Evolutionary conservation across 2,329 filamentous ascomycete genomes (phyloP).

Genomic region (Coniosporium tulheliwenetii): DNA sequence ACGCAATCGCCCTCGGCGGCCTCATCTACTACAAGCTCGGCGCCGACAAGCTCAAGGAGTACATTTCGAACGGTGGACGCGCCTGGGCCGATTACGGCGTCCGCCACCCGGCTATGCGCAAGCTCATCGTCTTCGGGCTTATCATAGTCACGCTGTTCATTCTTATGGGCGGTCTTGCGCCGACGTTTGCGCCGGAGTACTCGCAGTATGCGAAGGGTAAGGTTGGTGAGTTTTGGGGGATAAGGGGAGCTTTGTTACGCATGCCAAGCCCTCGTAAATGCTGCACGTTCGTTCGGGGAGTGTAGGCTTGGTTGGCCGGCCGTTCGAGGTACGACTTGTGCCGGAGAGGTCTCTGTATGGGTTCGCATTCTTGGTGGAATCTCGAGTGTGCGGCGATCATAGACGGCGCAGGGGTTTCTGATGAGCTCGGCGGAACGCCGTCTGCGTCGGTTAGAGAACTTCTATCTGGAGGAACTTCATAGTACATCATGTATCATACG

Average conservation of each 20-base stretch:
- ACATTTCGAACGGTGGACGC: constrained; percentile 54
- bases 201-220: neutral
- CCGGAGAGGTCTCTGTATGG: no score
- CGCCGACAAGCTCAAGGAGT: constrained; percentile 68
- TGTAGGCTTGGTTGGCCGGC: no score
- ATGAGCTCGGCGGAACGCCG: no score
- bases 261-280: no score
- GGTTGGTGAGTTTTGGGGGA: neutral
- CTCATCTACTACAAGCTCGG: constrained; percentile 82
- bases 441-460: no score
- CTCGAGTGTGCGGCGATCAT: no score
- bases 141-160: constrained; percentile 51
- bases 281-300: no score
- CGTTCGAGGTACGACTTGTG: no score
- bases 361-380: no score
- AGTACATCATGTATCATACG: no score
- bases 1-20: constrained; percentile 62
- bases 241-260: neutral
- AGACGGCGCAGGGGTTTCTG: no score
- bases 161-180: constrained; percentile 40
- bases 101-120: constrained; percentile 60
- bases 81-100: constrained; percentile 78
- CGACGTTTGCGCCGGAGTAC: constrained; percentile 20
- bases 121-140: constrained; percentile 53
- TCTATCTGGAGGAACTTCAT: no score